phyloP scores from a whole-genome alignment of 306 rosid species.

The Vigna unguiculata region DNA sequence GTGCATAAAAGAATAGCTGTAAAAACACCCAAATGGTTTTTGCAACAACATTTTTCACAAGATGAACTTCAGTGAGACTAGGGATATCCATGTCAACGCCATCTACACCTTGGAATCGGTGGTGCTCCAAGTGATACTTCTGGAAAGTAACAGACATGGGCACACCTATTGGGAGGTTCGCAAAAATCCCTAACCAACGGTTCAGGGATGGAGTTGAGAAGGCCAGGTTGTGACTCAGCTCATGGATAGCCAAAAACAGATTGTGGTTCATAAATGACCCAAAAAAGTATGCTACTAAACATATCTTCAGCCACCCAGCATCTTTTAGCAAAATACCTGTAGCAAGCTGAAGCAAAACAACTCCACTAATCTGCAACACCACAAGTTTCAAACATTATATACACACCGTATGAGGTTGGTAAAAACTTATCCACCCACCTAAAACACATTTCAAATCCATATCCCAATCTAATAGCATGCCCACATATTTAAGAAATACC shows the following conservation, averaged over 20 bases:
- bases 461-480: constrained; percentile 20
- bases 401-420: background rate
- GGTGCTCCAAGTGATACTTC: constrained; percentile 95
- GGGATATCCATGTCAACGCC: constrained; percentile 95
- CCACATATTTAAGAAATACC: background rate
- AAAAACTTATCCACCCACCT: constrained; percentile 13
- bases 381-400: constrained; percentile 37
- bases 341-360: constrained; percentile 82
- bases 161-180: constrained; percentile 94
- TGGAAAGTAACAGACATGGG: constrained; percentile 97
- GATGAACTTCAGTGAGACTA: constrained; percentile 70
- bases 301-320: constrained; percentile 87
- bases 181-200: constrained; percentile 87
- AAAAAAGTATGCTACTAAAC: constrained; percentile 79
- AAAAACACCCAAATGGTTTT: constrained; percentile 80
- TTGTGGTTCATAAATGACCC: constrained; percentile 97
- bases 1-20: constrained; percentile 91
- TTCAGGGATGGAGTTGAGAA: constrained; percentile 81
- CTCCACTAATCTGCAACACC: constrained; percentile 69
- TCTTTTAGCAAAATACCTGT: constrained; percentile 67
- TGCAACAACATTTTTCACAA: constrained; percentile 63
- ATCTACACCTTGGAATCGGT: constrained; percentile 92
- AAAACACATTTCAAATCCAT: constrained; percentile 27
- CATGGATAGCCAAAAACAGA: constrained; percentile 95
- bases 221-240: constrained; percentile 96